Evolutionary conservation across 352 stramenopile genomes (phyloP), one percentile per base, ranked within the genome.

Genomic region (Aphanomyces invadans): DNA sequence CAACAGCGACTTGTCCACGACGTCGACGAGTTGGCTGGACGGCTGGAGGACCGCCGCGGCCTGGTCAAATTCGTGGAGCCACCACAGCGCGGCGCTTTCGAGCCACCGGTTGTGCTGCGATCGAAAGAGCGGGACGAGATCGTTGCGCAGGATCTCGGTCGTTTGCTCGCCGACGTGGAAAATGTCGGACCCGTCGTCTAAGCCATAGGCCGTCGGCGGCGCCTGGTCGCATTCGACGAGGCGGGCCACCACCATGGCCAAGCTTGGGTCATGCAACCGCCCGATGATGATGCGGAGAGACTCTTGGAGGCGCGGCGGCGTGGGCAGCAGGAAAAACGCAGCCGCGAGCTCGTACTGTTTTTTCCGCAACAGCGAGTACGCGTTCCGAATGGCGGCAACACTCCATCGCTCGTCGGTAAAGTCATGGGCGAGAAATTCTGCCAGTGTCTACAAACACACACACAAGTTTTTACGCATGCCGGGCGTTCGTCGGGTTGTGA

Each of bases 361-460:
- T 71, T 98, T 98, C 33, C 87, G 80, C 10, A 98, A 74, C 45
- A 98, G 73, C 48, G 92, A 97, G 73, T 97, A 98, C 5, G 92
- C 95, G 73, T 98, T 98, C 62, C 95, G 97, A 46, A 97, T 86
- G 12, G 92, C 95, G 31, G 95, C 91, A 61, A 80, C 79, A 38
- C 71, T 81, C 86, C 86, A 94, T 26, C 83, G 79, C 59, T 92
- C 86, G 60, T 91, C 79, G 21, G 74, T 77, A 54, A 94, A 94
- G 52, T 94, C 80, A 52, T 94, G 83, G 19, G 90, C 77, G 10
- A 94, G 70, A 65, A 94, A 92, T 19, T 79, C 73, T 1, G 81
- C 69, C 29, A 94, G 71, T 19, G 80, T 90, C 85, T 93, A 62
- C n/a, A 55, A 45, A 19, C 26, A 61, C 23, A 70, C n/a, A 25